A percentile compares a stretch with the other conserved stretches of the same genome.
These are phyloP conservation scores for Delphinella strobiligena DNA, from an alignment of 2,329 filamentous ascomycete species.

Conservation along the genomic window DNA sequence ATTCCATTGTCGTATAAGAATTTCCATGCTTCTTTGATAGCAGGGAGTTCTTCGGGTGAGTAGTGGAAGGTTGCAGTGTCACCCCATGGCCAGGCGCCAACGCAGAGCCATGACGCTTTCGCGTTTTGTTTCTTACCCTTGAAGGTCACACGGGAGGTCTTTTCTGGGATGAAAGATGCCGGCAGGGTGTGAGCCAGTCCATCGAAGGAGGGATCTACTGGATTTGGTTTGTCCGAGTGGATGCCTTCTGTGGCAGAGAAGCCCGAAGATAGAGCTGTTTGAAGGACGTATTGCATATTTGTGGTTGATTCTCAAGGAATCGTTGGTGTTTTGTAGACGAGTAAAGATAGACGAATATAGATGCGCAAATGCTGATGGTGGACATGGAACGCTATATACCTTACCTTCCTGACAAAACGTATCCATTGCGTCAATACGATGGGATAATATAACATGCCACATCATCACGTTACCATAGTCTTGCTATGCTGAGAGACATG, in stretches of 20 bases:
- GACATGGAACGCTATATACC: no score
- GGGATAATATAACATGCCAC: no score
- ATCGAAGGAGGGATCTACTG: slow-evolving; percentile 11
- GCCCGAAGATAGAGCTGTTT: slow-evolving; percentile 13
- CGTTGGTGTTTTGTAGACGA: no score
- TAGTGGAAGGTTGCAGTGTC: slow-evolving; percentile 19
- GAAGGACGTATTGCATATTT: slow-evolving; percentile 17
- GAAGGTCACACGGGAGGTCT: slow-evolving; percentile 10
- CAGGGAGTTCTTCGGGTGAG: slow-evolving; percentile 23
- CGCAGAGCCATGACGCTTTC: slow-evolving; percentile 12
- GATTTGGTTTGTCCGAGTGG: slow-evolving; percentile 15
- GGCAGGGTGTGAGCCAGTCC: slow-evolving; percentile 11
- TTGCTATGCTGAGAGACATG: no score
- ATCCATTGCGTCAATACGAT: no score
- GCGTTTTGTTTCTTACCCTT: slow-evolving; percentile 14
- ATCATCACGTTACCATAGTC: no score
- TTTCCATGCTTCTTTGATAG: slow-evolving; percentile 27
- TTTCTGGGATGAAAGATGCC: slow-evolving; percentile 10
- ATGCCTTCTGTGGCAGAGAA: slow-evolving; percentile 15
- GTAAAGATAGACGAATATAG: no score
- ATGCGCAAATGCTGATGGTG: no score
- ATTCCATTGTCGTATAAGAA: slow-evolving; percentile 24
- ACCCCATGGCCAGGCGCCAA: slow-evolving; percentile 18
- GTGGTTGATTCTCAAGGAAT: no score
- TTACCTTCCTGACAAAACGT: no score